phyloP scores from a whole-genome alignment of 2,329 filamentous ascomycete genomes.

The Fusarium pseudoanthophilum region DNA sequence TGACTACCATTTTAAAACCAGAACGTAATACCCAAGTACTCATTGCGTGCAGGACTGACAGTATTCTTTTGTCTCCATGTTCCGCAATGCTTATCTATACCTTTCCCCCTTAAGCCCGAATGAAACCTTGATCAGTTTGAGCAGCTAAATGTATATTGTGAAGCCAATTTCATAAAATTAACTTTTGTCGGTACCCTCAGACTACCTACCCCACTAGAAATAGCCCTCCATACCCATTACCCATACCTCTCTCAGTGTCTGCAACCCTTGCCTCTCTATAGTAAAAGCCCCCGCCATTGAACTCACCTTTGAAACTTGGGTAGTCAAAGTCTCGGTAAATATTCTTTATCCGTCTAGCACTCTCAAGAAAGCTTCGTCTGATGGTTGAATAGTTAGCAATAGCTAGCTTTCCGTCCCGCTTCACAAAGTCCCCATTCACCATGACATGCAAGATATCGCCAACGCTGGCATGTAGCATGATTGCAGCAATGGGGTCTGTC shows the following conservation, averaged over 20 bases:
- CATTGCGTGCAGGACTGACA: neutral
- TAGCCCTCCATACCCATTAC: slow-evolving; percentile 12
- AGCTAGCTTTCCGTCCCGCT: slow-evolving; percentile 55
- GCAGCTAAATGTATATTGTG: neutral
- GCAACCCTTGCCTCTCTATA: neutral
- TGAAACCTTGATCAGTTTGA: neutral
- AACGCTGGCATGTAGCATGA: slow-evolving; percentile 65
- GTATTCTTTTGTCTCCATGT: neutral
- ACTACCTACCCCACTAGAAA: neutral
- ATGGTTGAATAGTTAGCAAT: slow-evolving; percentile 44
- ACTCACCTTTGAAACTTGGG: slow-evolving; percentile 42
- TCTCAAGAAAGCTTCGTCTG: slow-evolving; percentile 48
- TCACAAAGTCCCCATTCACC: slow-evolving; percentile 52
- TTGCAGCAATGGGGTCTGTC: slow-evolving; percentile 64
- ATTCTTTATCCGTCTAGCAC: slow-evolving; percentile 48
- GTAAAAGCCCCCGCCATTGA: slow-evolving; percentile 19
- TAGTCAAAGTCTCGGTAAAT: slow-evolving; percentile 40
- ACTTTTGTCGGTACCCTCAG: neutral
- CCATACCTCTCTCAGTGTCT: neutral
- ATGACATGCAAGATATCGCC: slow-evolving; percentile 63
- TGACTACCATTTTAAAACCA: no score
- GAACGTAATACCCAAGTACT: neutral
- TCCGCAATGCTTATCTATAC: neutral
- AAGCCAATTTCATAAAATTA: neutral
- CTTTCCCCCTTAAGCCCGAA: neutral